Percentiles rank a stretch among this genome's conserved stretches.
Conservation (phyloP, 2,329 filamentous ascomycete species). For the Aspergillus sergii region DNA sequence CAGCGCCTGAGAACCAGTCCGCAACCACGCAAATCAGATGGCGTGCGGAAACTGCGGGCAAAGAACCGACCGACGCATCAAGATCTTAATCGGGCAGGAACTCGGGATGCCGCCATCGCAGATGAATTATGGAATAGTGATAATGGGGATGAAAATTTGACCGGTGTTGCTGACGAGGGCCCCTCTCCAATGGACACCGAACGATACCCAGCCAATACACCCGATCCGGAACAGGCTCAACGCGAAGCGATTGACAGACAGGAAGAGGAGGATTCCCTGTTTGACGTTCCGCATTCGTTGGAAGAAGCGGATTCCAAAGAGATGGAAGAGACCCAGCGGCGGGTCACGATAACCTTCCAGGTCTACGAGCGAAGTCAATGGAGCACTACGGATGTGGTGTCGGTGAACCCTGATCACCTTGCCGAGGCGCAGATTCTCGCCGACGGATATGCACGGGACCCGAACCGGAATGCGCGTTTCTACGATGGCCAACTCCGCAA, state of each 20-base stretch:
- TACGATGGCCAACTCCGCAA: not conserved
- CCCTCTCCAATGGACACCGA: conserved; percentile 5
- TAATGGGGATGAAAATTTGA: not conserved
- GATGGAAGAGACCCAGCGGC: not conserved
- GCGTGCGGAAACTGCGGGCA: conserved; percentile 4
- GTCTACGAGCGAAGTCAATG: not conserved
- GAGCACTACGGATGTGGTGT: not conserved
- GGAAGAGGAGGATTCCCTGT: conserved; percentile 5
- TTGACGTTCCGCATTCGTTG: conserved; percentile 5
- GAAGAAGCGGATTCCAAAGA: conserved; percentile 3
- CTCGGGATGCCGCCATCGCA: conserved; percentile 11
- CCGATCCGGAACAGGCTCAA: conserved; percentile 8
- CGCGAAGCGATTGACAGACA: conserved; percentile 7
- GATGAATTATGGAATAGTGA: conserved; percentile 9
- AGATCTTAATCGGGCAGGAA: conserved; percentile 8
- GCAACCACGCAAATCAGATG: conserved; percentile 1
- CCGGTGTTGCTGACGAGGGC: not conserved
- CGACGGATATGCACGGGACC: not conserved
- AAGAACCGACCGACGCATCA: conserved; percentile 3
- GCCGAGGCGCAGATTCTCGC: not conserved
- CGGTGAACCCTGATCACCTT: not conserved
- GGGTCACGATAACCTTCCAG: not conserved
- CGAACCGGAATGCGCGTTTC: not conserved
- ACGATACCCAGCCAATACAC: conserved; percentile 5
- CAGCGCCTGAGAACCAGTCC: conserved; percentile 1